Evolutionary conservation across 1,284 basidiomycete genomes (phyloP), one percentile per base, ranked within the genome.

Genomic region (Mycosarcoma mackinlayi): DNA sequence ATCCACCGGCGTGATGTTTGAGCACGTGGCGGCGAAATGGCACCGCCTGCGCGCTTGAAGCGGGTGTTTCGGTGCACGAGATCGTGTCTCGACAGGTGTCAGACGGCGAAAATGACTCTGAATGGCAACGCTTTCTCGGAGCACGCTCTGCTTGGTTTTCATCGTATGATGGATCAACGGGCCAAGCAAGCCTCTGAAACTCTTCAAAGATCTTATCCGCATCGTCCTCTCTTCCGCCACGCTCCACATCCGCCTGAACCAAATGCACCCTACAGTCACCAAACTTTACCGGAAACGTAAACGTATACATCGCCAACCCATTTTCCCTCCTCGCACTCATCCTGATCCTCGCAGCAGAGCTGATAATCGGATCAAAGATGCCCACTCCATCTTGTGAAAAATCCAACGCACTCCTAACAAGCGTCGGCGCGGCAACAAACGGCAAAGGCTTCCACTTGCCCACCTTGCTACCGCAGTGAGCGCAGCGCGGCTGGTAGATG

Each of bases 1-100:
- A 35, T 1, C 52, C 57, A 8, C 38, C 44, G 4, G 28, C 44
- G 34, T 68, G 63, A 1, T 46, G 38, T 25, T 58, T 63, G 27
- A 75, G 65, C 1, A 38, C 35, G 33, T 75, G 73, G 3, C 73
- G 50, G 14, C 58, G 61, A 34, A 75, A 75, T 0, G 68, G 73
- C 8, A 73, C 47, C 0, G 51, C 23, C 8, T 18, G 27, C 10
- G 25, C 30, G 35, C 27, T 13, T 9, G n/a, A 4, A 7, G 28
- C 8, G 19, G 45, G 11, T 16, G 14, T 5, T 23, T 38, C 25
- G 42, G 18, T 33, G 42, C 19, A 14, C 10, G 3, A 39, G 42
- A 13, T 31, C 28, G 18, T 13, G 38, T 24, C 14, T 3, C 10
- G 24, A 37, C 35, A 6, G 18, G 35, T 21, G 8, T 10, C 6